Base-by-base conservation (phyloP, 2,329 filamentous ascomycete genomes). In the Colletotrichum sp. region DNA sequence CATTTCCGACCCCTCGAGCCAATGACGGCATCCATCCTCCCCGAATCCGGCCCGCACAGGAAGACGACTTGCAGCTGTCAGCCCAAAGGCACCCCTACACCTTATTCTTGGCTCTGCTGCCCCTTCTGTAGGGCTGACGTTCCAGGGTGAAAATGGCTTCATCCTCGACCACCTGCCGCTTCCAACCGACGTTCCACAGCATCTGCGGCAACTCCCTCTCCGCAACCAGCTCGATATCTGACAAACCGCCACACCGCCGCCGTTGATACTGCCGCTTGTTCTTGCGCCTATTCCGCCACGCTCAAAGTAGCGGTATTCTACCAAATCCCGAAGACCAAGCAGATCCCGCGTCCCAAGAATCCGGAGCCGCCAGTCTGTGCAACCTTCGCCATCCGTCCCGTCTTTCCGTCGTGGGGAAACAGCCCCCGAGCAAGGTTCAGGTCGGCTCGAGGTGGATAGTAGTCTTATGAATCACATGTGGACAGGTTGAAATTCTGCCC, bases 61-160 rank as follows among this genome's bases (percentile, higher is more conserved):
- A 28, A 26, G 26, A 28, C 61, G 7, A 18, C 18, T 10, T 60
- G 28, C 21, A 34, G 30, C 30, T 61, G 36, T 69, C 65, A 55
- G 65, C 36, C 59, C 43, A 34, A 8, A 32, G 55, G n/a, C 30
- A 66, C 24, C 6, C 34, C 61, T 16, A 28, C n/a, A 32, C 24
- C 63, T 57, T 28, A 24, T 36, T 30, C 63, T 32, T 65, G 52
- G 55, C 52, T 18, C 18, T 14, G 34, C 43, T 32, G 36, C 36
- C 55, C 13, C 57, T 43, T 43, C 24, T 61, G 64, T 73, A 75
- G 64, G 73, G 73, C 73, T 75, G 73, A 75, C 73, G 34, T 34
- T 34, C 28, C 32, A 43, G 61, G 68, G 32, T 64, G 39, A 39
- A 32, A 24, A 68, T 68, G 55, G 61, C 57, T 65, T 68, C 64